A percentile compares a stretch with the other conserved stretches of the same genome.
Conservation (phyloP, 2,329 filamentous ascomycete species). For the Penicillium freii region DNA sequence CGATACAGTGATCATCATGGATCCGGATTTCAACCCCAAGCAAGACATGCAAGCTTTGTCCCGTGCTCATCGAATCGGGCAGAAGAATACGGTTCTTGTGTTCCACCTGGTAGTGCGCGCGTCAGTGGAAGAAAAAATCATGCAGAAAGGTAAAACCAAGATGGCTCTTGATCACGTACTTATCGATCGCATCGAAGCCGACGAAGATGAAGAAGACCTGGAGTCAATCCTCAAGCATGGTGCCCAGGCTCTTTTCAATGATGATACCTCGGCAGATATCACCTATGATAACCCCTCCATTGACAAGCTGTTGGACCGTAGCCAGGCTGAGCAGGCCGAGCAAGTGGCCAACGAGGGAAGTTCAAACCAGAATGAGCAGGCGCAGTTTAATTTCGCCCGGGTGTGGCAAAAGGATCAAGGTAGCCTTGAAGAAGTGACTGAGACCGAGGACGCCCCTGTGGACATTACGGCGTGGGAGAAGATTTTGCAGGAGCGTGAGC, state of each 20-base stretch:
- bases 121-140: constrained; percentile 90
- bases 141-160: constrained; percentile 93
- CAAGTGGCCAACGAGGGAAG: constrained; percentile 47
- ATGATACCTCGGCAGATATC: constrained; percentile 68
- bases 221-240: constrained; percentile 87
- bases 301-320: constrained; percentile 88
- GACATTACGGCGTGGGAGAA: constrained; percentile 81
- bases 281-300: constrained; percentile 77
- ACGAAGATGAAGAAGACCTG: constrained; percentile 77
- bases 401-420: constrained; percentile 86
- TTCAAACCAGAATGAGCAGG: constrained; percentile 56
- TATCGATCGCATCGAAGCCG: constrained; percentile 84
- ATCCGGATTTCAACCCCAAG: constrained; percentile 96
- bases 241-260: constrained; percentile 79
- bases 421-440: constrained; percentile 58
- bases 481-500: constrained; percentile 80
- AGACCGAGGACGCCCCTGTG: constrained; percentile 53
- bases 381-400: constrained; percentile 82
- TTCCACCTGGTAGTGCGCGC: constrained; percentile 90
- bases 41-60: constrained; percentile 96
- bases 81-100: constrained; percentile 92
- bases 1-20: constrained; percentile 95
- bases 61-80: constrained; percentile 91
- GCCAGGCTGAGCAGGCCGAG: constrained; percentile 71
- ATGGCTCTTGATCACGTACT: constrained; percentile 93